Evolutionary conservation across 805 yeast genomes (phyloP), one percentile per base, ranked within the genome.

Genomic region (Isabelozyma gotoi): DNA sequence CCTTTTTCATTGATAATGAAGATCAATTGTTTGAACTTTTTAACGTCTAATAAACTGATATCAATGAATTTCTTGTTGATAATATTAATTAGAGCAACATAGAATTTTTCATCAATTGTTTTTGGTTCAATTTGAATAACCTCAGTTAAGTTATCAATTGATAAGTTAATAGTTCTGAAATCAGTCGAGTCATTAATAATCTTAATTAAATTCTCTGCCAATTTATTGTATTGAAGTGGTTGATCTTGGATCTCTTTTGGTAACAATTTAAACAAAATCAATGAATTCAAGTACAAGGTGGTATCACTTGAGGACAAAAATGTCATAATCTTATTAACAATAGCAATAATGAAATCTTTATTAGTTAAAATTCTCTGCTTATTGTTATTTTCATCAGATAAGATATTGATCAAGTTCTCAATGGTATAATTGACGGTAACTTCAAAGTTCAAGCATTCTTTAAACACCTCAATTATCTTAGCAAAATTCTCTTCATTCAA

Each of bases 231-330:
- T 8, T 41, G 29, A 24, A 24, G 29, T 10, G 21, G 12, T 27
- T 24, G 18, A 19, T 14, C 34, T 21, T 37, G 17, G 10, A 33
- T 39, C 35, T 16, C 16, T 18, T 17, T 35, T n/a, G 40, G 36
- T 29, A 43, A 19, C 14, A 43, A 8, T 24, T 44, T 46, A 21
- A 62, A 44, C 12, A 62, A 49, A 19, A 44, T 44, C 38, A 62
- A 56, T 4, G 67, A 52, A 5, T 43, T 38, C n/a, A 48, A 32
- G 38, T 56, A 57, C 19, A 62, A 48, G 3, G 60, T 36, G 8
- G 63, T 60, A 43, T 65, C 68, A 19, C 58, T 58, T 1, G 68
- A 62, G 4, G 52, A 43, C n/a, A 64, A 43, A 33, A 59, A 59
- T 0, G 46, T 32, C 18, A 46, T 41, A 12, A 62, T 45, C 40